Base-by-base conservation (phyloP, 495 filamentous ascomycete genomes). In the Penicillium malachiteum region DNA sequence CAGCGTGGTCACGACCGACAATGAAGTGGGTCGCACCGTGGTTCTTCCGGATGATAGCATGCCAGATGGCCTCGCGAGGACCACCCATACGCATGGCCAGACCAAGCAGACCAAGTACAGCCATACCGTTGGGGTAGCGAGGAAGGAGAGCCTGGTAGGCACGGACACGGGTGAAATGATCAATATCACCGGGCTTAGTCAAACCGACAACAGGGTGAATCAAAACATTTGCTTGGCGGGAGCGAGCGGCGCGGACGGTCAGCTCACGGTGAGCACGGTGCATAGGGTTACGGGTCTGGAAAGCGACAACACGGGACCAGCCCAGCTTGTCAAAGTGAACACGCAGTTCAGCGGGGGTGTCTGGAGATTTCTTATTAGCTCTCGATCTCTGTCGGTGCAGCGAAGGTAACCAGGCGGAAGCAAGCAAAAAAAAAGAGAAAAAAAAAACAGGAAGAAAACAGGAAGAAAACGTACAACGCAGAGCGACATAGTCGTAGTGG, bases 1-100 rank as follows among this genome's bases (percentile, higher is more conserved):
- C 94, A 62, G 94, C 94, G 71, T 98, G 94, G 71, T 98, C 94
- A 75, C 94, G 90, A 30, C 94, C 94, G 52, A 98, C 92, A 66
- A 98, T 98, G 84, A 98, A 98, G 82, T 98, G 94, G 12, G 95
- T 97, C 37, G 93, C 91, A 60, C 94, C 94, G 77, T 96, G 91
- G 76, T 98, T 98, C 84, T 97, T 98, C 65, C 94, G 91, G 82
- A 98, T 98, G 67, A 98, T 97, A 59, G 94, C 94, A 80, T 98
- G 94, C 94, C 94, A 98, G 77, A 98, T 92, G 59, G 94, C 94
- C 81, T 98, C 94, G 60, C 94, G 89, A 48, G 94, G 94, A 62
- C 94, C 94, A 63, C 92, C 94, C 94, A 98, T 98, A 68, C 94
- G 89, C 94, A 98, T 98, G 58, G 94, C 94, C 48, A 98, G 81